These are phyloP conservation scores for Hypoxylon fragiforme DNA, from an alignment of 495 filamentous ascomycete species.

Conservation along the genomic window DNA sequence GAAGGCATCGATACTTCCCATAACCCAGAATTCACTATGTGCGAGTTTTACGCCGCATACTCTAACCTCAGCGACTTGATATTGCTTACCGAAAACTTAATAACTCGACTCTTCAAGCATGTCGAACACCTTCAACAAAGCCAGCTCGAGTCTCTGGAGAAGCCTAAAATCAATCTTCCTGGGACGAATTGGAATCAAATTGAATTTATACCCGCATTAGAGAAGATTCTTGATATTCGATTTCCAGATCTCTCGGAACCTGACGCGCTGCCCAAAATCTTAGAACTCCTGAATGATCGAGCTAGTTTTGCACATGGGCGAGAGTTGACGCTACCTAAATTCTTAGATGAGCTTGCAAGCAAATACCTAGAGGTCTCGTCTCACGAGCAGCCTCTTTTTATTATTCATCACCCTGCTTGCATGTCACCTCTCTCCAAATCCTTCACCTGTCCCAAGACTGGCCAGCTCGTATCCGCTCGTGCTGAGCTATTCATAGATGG, in stretches of 20 bases:
- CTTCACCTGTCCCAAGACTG: slow-evolving; percentile 62
- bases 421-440: slow-evolving; percentile 92
- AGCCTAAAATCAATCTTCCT: slow-evolving; percentile 52
- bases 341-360: slow-evolving; percentile 81
- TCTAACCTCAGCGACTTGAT: slow-evolving; percentile 78
- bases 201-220: slow-evolving; percentile 81
- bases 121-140: slow-evolving; percentile 54
- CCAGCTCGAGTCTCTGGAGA: slow-evolving; percentile 49
- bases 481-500: slow-evolving; percentile 85
- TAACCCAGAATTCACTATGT: slow-evolving; percentile 96
- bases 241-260: slow-evolving; percentile 68
- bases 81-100: slow-evolving; percentile 67
- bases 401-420: slow-evolving; percentile 87
- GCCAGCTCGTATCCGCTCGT: slow-evolving; percentile 72
- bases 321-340: slow-evolving; percentile 68
- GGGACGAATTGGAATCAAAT: slow-evolving; percentile 59
- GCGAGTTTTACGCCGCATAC: slow-evolving; percentile 93
- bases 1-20: slow-evolving; percentile 92
- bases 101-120: slow-evolving; percentile 60
- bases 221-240: slow-evolving; percentile 61
- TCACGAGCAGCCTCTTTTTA: slow-evolving; percentile 75
- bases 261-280: slow-evolving; percentile 59
- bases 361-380: slow-evolving; percentile 72
- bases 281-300: slow-evolving; percentile 56
- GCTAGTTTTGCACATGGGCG: slow-evolving; percentile 56